Conservation (phyloP, 31 red algal genomes). For the Asparagopsis taxiformis region DNA sequence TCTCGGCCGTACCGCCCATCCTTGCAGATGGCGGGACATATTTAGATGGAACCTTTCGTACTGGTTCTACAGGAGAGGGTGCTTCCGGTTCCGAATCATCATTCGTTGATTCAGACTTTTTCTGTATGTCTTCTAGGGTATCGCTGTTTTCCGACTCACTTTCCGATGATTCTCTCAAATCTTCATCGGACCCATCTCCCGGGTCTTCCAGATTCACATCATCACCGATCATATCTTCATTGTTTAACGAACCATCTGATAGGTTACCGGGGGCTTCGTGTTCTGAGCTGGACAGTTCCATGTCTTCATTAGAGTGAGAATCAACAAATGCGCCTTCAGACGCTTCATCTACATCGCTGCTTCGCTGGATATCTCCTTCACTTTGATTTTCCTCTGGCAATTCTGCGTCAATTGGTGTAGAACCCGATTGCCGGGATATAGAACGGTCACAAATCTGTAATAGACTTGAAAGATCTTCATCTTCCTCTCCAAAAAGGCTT, state of each 20-base stretch:
- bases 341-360: conserved; percentile 15
- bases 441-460: conserved; percentile 42
- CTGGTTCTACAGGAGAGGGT: too few species aligned
- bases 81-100: too few species aligned
- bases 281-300: neutral
- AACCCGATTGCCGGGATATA: neutral
- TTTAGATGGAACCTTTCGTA: neutral
- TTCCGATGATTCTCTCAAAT: too few species aligned
- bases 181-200: too few species aligned
- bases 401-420: neutral
- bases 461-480: conserved; percentile 38
- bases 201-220: too few species aligned
- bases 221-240: too few species aligned
- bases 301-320: neutral
- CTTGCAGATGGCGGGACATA: conserved; percentile 31
- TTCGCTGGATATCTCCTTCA: neutral
- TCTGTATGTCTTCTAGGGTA: too few species aligned
- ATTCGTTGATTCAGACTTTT: too few species aligned
- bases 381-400: neutral
- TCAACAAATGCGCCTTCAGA: neutral
- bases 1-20: conserved; percentile 5
- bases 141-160: too few species aligned
- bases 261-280: neutral
- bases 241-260: conserved; percentile 3
- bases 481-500: conserved; percentile 38